Conservation (phyloP, 345 rosid genomes). For the Garcia nutans region DNA sequence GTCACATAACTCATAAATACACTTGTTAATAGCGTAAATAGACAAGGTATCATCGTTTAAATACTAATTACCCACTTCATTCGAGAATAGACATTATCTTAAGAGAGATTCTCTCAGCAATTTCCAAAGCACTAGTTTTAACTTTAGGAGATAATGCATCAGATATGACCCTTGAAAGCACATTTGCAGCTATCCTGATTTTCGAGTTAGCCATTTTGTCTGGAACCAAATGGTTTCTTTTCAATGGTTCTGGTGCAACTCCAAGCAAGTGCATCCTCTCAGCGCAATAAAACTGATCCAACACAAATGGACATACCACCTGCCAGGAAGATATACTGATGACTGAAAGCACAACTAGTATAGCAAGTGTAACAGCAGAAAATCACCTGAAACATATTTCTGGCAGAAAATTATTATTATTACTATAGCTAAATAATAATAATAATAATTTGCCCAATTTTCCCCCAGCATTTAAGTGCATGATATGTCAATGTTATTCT, state of each 20-base stretch:
- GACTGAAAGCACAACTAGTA: no score
- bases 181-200: constrained; percentile 47
- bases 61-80: background rate
- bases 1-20: no score
- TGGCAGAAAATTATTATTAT: no score
- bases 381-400: background rate
- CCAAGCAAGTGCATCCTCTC: constrained; percentile 91
- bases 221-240: constrained; percentile 50
- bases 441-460: no score
- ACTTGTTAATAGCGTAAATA: background rate
- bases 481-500: no score
- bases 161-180: constrained; percentile 50
- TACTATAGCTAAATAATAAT: no score
- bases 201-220: constrained; percentile 39
- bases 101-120: constrained; percentile 50
- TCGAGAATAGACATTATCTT: constrained; percentile 47
- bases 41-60: background rate
- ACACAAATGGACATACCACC: constrained; percentile 82
- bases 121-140: constrained; percentile 50
- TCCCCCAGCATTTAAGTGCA: no score
- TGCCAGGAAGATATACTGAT: constrained; percentile 30
- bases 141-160: constrained; percentile 53
- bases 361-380: background rate
- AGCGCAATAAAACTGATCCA: constrained; percentile 97
- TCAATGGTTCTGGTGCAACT: constrained; percentile 74